A percentile compares a stretch with the other conserved stretches of the same genome.
Conservation (phyloP, 2,329 filamentous ascomycete species). For the Ceratocystis cubensis region DNA sequence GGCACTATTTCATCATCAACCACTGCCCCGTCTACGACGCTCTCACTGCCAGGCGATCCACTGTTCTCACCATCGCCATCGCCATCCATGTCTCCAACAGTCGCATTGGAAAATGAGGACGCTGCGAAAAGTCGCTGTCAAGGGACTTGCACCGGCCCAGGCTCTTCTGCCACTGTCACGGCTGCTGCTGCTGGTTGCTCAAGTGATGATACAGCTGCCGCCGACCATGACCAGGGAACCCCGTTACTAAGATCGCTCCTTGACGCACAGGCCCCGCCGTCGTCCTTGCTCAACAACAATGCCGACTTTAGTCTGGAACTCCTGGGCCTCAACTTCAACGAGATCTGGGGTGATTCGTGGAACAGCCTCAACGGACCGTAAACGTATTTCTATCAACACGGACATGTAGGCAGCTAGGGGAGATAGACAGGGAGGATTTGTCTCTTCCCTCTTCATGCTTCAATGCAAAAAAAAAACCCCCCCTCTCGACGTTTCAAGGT, state of each 20-base stretch:
- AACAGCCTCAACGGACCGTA: conserved; percentile 27
- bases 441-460: neutral
- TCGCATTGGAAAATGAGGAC: neutral
- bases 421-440: too few relatives aligned
- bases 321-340: conserved; percentile 42
- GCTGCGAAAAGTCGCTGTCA: conserved; percentile 24
- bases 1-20: neutral
- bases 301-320: conserved; percentile 43
- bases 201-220: neutral
- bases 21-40: conserved; percentile 12
- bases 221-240: neutral
- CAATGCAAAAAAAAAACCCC: neutral
- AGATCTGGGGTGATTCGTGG: conserved; percentile 43
- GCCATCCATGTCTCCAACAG: conserved; percentile 25
- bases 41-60: conserved; percentile 17
- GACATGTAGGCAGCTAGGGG: too few relatives aligned
- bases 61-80: conserved; percentile 27
- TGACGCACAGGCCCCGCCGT: conserved; percentile 26
- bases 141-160: neutral
- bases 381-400: neutral
- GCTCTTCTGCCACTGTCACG: neutral
- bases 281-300: conserved; percentile 27
- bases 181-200: neutral
- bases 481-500: neutral
- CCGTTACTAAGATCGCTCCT: conserved; percentile 19